phyloP scores from a whole-genome alignment of 129 eudicot genomes.

The Saposhnikovia divaricata region DNA sequence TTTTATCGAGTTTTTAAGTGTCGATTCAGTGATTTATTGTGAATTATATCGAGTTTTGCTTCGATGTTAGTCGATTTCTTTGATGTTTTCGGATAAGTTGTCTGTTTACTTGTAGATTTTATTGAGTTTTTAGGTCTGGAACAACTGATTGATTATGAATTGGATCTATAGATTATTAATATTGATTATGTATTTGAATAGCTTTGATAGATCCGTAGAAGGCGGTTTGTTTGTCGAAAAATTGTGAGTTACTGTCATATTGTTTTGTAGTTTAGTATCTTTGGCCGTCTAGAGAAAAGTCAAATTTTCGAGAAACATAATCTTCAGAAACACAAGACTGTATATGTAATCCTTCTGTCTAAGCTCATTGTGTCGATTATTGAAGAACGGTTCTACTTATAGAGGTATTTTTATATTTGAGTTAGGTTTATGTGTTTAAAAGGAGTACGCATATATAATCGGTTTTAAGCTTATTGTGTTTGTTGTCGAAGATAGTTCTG shows the following conservation, averaged over 20 bases:
- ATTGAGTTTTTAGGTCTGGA: neutral
- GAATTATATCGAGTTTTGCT: neutral
- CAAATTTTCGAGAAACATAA: neutral
- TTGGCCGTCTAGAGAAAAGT: no score
- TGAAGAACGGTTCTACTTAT: neutral
- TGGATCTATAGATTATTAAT: no score
- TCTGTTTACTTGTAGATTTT: neutral
- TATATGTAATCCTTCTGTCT: neutral
- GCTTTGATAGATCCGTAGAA: neutral
- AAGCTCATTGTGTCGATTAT: neutral
- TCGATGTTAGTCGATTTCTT: no score
- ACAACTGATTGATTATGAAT: neutral
- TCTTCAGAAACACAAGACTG: neutral
- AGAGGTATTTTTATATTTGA: neutral
- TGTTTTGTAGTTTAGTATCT: neutral
- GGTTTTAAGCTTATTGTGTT: neutral
- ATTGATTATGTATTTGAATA: neutral
- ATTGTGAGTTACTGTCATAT: neutral
- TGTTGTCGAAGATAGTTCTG: neutral
- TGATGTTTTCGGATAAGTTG: neutral
- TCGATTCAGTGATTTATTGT: neutral
- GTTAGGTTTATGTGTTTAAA: neutral
- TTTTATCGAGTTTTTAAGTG: neutral
- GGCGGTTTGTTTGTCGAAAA: neutral
- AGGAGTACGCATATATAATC: no score